Evolutionary conservation across 164 flowering plant genomes (phyloP).

Genomic region (Malania oleifera): DNA sequence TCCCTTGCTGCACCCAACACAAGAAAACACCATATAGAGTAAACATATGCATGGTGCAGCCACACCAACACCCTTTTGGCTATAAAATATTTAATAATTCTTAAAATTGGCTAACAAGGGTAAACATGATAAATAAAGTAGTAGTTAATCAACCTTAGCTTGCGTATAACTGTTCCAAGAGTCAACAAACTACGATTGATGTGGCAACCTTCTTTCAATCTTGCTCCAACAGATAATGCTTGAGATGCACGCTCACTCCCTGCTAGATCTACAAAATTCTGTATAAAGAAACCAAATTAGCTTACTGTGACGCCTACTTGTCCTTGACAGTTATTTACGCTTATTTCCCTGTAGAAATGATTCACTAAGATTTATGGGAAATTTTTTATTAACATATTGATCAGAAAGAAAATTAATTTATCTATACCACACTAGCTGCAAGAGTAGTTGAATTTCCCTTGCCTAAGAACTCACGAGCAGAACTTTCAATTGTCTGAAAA

Average conservation of each 20-base stretch:
- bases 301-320: too few species aligned
- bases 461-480: slow-evolving; percentile 47
- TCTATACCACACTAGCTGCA: slow-evolving; percentile 83
- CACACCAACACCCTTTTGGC: background rate
- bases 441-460: slow-evolving; percentile 60
- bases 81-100: too few species aligned
- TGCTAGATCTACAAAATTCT: slow-evolving; percentile 98
- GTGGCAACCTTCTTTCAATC: slow-evolving; percentile 96
- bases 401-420: background rate
- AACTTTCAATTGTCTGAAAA: slow-evolving; percentile 83
- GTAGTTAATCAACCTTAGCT: slow-evolving; percentile 88
- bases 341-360: too few species aligned
- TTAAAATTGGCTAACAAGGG: too few species aligned
- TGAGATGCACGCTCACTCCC: slow-evolving; percentile 99
- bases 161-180: slow-evolving; percentile 90
- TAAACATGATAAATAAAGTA: too few species aligned
- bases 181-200: slow-evolving; percentile 96
- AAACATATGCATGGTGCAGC: too few species aligned
- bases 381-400: background rate
- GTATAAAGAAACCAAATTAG: slow-evolving; percentile 11
- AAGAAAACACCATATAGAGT: too few species aligned
- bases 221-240: slow-evolving; percentile 69
- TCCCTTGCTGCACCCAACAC: slow-evolving; percentile 50
- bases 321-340: background rate
- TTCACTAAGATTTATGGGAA: background rate